Conservation (phyloP, 495 filamentous ascomycete species). For the Hypomontagnella monticulosa region DNA sequence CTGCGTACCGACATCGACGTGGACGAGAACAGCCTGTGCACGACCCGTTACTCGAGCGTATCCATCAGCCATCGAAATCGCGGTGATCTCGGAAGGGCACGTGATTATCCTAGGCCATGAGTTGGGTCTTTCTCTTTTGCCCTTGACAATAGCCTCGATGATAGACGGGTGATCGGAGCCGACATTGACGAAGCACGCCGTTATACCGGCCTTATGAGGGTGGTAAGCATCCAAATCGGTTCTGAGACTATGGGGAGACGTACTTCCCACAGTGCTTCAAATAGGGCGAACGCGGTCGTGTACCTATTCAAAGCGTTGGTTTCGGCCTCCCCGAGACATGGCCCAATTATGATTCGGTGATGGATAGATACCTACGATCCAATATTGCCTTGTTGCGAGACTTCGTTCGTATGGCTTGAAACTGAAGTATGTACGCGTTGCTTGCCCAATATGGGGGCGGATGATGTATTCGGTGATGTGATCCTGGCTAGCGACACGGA, state of each 20-base stretch:
- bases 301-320: slow-evolving; percentile 49
- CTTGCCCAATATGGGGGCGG: no score
- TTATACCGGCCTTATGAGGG: slow-evolving; percentile 66
- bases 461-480: no score
- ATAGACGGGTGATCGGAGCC: slow-evolving; percentile 82
- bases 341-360: background rate
- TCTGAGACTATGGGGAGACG: background rate
- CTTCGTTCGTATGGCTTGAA: background rate
- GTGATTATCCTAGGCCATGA: slow-evolving; percentile 78
- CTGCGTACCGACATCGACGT: slow-evolving; percentile 85
- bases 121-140: slow-evolving; percentile 57
- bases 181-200: slow-evolving; percentile 78
- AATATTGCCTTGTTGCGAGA: background rate
- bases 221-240: slow-evolving; percentile 4
- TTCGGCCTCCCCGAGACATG: background rate
- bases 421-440: no score
- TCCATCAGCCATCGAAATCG: slow-evolving; percentile 83
- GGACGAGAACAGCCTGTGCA: slow-evolving; percentile 80
- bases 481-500: no score
- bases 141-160: slow-evolving; percentile 80
- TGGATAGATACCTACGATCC: slow-evolving; percentile 6
- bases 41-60: slow-evolving; percentile 76
- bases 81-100: slow-evolving; percentile 74
- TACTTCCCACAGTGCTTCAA: slow-evolving; percentile 78
- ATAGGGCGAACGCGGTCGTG: slow-evolving; percentile 80